Percentiles rank a stretch among this genome's conserved stretches.
Evolutionary conservation across 805 yeast species (phyloP).

Genomic region (Candida xyloterini): DNA sequence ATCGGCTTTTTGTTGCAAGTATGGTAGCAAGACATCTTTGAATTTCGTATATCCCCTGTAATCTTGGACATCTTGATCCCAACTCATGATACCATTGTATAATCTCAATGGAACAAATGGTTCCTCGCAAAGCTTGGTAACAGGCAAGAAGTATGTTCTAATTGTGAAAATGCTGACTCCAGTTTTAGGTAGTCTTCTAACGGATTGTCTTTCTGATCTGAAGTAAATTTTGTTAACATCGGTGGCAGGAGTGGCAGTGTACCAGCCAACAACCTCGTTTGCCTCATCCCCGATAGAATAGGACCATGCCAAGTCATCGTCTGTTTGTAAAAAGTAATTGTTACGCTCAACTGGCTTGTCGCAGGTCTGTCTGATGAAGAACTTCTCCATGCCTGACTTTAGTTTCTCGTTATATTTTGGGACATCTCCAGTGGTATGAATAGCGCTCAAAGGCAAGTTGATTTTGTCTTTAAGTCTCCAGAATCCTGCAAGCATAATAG

Average conservation of each 20-base stretch:
- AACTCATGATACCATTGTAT: conserved; percentile 54
- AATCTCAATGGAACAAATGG: conserved; percentile 61
- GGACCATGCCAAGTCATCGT: conserved; percentile 63
- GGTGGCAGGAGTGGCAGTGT: conserved; percentile 52
- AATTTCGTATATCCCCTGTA: conserved; percentile 59
- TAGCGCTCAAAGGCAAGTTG: conserved; percentile 50
- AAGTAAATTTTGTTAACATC: conserved; percentile 47
- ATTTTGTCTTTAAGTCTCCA: conserved; percentile 66
- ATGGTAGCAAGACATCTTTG: conserved; percentile 53
- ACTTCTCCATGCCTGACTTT: conserved; percentile 62
- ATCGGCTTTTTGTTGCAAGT: conserved; percentile 44
- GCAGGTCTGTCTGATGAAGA: conserved; percentile 52
- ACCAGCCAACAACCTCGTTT: conserved; percentile 56
- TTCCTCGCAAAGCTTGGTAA: conserved; percentile 52
- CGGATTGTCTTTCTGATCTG: conserved; percentile 63
- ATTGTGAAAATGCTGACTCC: conserved; percentile 61
- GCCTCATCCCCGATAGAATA: conserved; percentile 58
- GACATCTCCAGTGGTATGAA: conserved; percentile 66
- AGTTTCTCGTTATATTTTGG: conserved; percentile 61
- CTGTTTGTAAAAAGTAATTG: conserved; percentile 65
- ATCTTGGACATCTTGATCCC: conserved; percentile 58
- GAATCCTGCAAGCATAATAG: conserved; percentile 63
- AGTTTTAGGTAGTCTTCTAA: conserved; percentile 56
- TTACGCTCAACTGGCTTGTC: conserved; percentile 67
- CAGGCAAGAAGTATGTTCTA: conserved; percentile 60